Evolutionary conservation across 148 eudicot species (phyloP), one percentile per base, ranked within the genome.

Genomic region (Cornus florida): DNA sequence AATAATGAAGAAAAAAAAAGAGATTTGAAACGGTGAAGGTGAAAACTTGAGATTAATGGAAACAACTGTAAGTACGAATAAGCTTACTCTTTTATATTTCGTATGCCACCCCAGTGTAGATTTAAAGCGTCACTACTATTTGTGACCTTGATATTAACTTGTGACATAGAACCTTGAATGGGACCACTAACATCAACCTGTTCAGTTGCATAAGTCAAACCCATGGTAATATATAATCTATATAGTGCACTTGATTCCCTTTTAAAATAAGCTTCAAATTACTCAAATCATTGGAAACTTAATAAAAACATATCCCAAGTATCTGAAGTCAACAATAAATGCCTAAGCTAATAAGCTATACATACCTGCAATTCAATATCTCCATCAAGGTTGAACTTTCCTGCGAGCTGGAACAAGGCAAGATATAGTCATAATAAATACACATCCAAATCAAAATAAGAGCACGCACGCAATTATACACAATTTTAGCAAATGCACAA

Each of bases 101-200:
- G 83, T 81, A 90, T 78, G 60, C 83, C 93, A 70, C 99, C 99
- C 99, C 99, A 96, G 74, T 96, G 99, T 70, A 96, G 91, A 77
- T 88, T 70, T 73, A 96, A 81, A 74, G 83, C 84, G 78, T 90
- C 89, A 79, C 82, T 83, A 71, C 78, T 81, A 75, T 88, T 92
- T 17, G 91, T 84, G 69, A 86, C 85, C 82, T 83, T 84, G 46
- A 96, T 83, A 74, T 94, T 88, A 79, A 96, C 86, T 73, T 84
- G 81, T 67, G 86, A 77, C 50, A 75, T 38, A 81, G 88, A 88
- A 78, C 91, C 93, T 53, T 92, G 79, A 71, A 83, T 79, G 57
- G 92, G 82, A 79, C 86, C 82, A 77, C 76, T 90, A 72, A 96
- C 91, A 69, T 85, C 82, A 74, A 96, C 93, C 99, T 96, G 92